Conservation (phyloP, 179 eudicot species). For the Monotropa hypopitys region DNA sequence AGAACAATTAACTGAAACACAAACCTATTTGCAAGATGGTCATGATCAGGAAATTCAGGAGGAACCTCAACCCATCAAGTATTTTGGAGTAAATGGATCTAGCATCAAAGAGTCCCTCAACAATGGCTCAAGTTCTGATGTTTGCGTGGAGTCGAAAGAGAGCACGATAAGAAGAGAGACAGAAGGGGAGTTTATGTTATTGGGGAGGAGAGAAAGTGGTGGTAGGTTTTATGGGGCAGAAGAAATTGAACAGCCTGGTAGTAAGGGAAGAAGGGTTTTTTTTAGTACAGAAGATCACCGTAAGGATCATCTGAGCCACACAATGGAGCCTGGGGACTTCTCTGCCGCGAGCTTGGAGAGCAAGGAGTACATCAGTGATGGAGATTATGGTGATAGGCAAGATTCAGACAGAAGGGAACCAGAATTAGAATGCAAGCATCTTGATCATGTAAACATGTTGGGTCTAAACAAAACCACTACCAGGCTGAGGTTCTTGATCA, state of each 20-base stretch:
- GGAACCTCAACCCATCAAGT: conserved; percentile 31
- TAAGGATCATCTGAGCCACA: conserved; percentile 32
- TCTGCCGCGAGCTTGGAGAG: conserved; percentile 51
- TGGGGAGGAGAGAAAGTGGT: conserved; percentile 78
- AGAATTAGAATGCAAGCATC: conserved; percentile 78
- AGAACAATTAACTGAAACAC: conserved; percentile 13
- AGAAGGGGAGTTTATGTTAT: conserved; percentile 79
- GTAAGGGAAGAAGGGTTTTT: conserved; percentile 67
- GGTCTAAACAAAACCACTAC: conserved; percentile 90
- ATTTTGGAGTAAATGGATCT: conserved; percentile 6
- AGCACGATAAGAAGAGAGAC: conserved; percentile 82
- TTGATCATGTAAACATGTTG: conserved; percentile 93
- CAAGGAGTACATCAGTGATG: conserved; percentile 55
- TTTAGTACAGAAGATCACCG: conserved; percentile 59
- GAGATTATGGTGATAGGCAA: conserved; percentile 54
- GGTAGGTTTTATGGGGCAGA: conserved; percentile 61
- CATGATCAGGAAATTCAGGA: conserved; percentile 46
- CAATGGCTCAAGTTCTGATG: conserved; percentile 34
- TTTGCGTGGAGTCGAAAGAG: conserved; percentile 43
- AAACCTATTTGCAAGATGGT: conserved; percentile 3
- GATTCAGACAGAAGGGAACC: conserved; percentile 75
- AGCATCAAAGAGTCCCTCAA: not conserved
- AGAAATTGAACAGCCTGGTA: conserved; percentile 46
- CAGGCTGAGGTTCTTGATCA: conserved; percentile 71
- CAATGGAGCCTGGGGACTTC: conserved; percentile 52